Base-by-base conservation (phyloP, 495 filamentous ascomycete genomes). In the Penicillium argentinense region DNA sequence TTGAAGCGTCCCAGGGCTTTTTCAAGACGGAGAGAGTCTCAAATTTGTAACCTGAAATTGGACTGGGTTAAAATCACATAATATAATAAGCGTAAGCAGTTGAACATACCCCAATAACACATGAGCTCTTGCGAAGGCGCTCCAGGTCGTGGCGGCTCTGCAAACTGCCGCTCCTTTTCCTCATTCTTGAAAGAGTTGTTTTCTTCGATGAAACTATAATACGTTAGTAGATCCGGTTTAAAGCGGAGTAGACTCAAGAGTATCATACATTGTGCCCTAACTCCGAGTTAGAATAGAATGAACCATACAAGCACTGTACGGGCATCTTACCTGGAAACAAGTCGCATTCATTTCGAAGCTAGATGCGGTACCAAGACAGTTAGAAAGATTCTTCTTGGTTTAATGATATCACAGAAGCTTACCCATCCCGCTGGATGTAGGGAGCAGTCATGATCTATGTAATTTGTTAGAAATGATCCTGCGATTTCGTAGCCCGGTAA, bases 281-380 rank as follows among this genome's bases (percentile, higher is more conserved):
- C 51, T 23, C 24, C 26, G 14, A 27, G 30, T 55, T 32, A 53
- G 43, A 24, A 29, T 12, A 11, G 37, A 28, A 46, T 39, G 49
- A 57, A 59, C 49, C 49, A 51, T 51, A n/a, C 5, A 37, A 25
- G n/a, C 12, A 12, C 39, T 14, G 5, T 4, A 9, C 4, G 32
- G 25, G 34, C 18, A 26, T 62, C 82, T 63, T 73, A 96, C 91
- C 73, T 96, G 87, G 62, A 89, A 92, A 39, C 78, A 75, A 9
- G 91, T 96, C 46, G 88, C 93, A 60, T 96, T 92, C 92, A 98
- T 96, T 62, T 96, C 89, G 53, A 95, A 97, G 24, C 89, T 93
- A 58, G 16, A 50, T 0, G 16, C 23, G 34, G 23, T 45, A 25
- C 25, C 50, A 44, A 60, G 9, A 45, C 17, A 37, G 40, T 22